Evolutionary conservation across 2,329 filamentous ascomycete species (phyloP).

Genomic region (Talaromyces amestolkiae): DNA sequence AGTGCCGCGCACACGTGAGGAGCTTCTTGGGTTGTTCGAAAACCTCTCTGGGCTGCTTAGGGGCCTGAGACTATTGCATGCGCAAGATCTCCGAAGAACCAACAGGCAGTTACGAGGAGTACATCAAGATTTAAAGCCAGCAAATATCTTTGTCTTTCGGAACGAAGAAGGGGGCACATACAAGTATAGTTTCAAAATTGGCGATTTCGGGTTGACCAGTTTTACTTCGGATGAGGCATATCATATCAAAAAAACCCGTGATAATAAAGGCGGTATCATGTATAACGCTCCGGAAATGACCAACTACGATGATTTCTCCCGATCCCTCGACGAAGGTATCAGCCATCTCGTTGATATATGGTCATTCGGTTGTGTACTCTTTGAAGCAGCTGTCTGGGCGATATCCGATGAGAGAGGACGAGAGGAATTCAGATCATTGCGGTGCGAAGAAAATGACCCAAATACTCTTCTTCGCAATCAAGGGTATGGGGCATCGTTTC

Average conservation of each 20-base stretch:
- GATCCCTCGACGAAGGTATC: neutral
- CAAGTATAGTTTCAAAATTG: neutral
- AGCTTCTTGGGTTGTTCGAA: neutral
- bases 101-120: neutral
- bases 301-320: neutral
- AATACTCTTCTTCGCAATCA: neutral
- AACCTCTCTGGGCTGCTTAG: neutral
- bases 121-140: neutral
- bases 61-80: neutral
- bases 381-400: neutral
- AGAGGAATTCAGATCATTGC: neutral
- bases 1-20: slow-evolving; percentile 1
- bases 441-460: neutral
- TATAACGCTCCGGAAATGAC: slow-evolving; percentile 11
- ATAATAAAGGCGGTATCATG: slow-evolving; percentile 10
- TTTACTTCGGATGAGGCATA: neutral
- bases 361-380: neutral
- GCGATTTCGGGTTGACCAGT: neutral
- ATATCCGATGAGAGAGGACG: neutral
- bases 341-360: neutral
- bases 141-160: neutral
- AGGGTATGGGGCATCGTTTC: slow-evolving; percentile 1
- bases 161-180: neutral
- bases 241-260: neutral
- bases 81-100: neutral